Conservation (phyloP, 345 rosid genomes). For the Boechera retrofracta region DNA sequence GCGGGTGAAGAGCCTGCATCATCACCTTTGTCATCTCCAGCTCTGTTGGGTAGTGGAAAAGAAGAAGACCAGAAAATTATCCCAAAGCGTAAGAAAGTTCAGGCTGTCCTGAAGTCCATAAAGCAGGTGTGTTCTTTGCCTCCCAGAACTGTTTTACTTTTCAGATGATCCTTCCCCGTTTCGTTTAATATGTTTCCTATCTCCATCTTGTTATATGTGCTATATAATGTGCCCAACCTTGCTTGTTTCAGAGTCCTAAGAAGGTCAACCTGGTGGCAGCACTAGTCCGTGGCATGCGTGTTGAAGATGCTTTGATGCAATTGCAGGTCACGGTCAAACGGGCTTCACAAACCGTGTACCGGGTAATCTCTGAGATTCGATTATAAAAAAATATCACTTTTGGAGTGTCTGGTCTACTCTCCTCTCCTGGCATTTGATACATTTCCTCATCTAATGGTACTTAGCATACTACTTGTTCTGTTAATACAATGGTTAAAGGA, state of each 20-base stretch:
- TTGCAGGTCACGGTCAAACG: slow-evolving; percentile 85
- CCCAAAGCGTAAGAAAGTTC: slow-evolving; percentile 71
- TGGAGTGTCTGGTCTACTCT: neutral
- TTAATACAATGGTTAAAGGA: neutral
- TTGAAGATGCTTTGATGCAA: slow-evolving; percentile 94
- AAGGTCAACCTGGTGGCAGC: slow-evolving; percentile 95
- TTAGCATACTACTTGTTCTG: neutral
- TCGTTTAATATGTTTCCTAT: neutral
- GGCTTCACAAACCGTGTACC: slow-evolving; percentile 85
- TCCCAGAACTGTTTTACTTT: neutral
- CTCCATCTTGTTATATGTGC: neutral
- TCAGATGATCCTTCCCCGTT: neutral
- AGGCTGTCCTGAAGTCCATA: slow-evolving; percentile 84
- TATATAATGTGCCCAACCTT: slow-evolving; percentile 9
- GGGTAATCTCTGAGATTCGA: slow-evolving; percentile 52
- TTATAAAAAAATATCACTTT: neutral
- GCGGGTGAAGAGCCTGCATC: slow-evolving; percentile 72
- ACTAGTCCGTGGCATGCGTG: slow-evolving; percentile 93
- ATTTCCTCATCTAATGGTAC: neutral
- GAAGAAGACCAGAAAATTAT: slow-evolving; percentile 65
- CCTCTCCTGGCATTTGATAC: neutral
- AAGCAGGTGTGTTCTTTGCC: slow-evolving; percentile 61
- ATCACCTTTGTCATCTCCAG: slow-evolving; percentile 75
- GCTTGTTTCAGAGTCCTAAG: slow-evolving; percentile 83
- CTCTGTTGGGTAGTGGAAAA: slow-evolving; percentile 60